Evolutionary conservation across 2,329 filamentous ascomycete genomes (phyloP), one percentile per base, ranked within the genome.

Genomic region (Pyricularia grisea): DNA sequence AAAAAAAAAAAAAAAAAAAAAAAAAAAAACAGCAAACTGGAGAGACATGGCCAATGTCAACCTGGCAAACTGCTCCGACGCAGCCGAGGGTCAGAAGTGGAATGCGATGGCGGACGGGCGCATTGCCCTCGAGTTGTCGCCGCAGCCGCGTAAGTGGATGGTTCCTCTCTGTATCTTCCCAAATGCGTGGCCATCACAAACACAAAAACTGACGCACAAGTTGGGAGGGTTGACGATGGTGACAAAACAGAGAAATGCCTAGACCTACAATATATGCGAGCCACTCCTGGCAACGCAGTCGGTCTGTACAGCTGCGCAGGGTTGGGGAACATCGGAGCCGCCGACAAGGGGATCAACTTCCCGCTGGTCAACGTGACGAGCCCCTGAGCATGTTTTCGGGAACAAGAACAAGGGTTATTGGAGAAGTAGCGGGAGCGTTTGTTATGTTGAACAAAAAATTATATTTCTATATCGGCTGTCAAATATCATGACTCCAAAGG

Each of bases 331-430:
- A 76, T 70, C 0, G 79, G 79, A 0, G 79, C 79, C 0, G 78
- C 72, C 10, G 79, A 81, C 72, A 78, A 78, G 72, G 79, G 79
- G 3, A 80, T 80, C 71, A 80, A 80, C 74, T 81, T 77, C 78
- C 76, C 78, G 7, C 74, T 81, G 23, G 73, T 68, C 1, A 42
- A 63, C 30, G 67, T 64, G 20, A 64, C 58, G 12, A 28, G 20
- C 23, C 25, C 36, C 25, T 67, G 25, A 27, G n/a, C 5, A 6
- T 5, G 20, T 3, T 10, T 7, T n/a, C 27, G 23, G 23, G n/a
- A 9, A 9, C 2, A 36, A 36, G 33, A 36, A 12, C 6, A 9
- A 61, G 42, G n/a, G 20, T 42, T 3, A 20, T 36, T 20, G 4
- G 14, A 50, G 33, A 2, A n/a, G 17, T 11, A 50, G 17, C 5